A percentile compares a stretch with the other conserved stretches of the same genome.
Evolutionary conservation across 176 grass and related monocot genomes (phyloP).

Genomic region (Pontederia crassipes): DNA sequence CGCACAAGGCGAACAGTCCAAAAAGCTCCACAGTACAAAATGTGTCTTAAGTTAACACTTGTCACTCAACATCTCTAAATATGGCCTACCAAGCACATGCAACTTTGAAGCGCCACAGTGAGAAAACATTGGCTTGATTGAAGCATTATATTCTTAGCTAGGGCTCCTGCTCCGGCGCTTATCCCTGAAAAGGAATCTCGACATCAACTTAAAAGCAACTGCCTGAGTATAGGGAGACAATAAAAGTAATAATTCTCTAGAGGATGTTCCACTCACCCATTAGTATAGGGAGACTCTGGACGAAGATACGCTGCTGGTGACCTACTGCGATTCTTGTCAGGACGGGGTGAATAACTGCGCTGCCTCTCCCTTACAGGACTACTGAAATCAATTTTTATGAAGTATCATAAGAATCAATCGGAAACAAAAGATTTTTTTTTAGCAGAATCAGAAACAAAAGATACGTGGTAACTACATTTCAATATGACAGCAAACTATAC

Average conservation of each 20-base stretch:
- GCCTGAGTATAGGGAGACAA: too few species aligned
- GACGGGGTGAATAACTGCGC: conserved; percentile 13
- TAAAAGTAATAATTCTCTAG: too few species aligned
- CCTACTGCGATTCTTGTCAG: conserved; percentile 1
- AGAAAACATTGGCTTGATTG: too few species aligned
- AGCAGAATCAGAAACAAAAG: background rate
- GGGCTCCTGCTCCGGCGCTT: conserved; percentile 11
- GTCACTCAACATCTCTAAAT: too few species aligned
- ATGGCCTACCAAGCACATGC: too few species aligned
- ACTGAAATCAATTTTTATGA: background rate
- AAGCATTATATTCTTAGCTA: background rate
- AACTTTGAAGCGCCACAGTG: too few species aligned
- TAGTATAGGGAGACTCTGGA: conserved; percentile 3
- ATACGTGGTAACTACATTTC: background rate
- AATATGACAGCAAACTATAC: background rate
- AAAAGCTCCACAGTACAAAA: too few species aligned
- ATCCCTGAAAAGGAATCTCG: conserved; percentile 2
- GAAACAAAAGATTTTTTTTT: background rate
- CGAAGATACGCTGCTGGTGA: conserved; percentile 8
- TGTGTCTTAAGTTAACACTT: too few species aligned
- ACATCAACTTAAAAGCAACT: background rate
- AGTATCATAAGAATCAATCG: too few species aligned
- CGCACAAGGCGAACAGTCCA: too few species aligned
- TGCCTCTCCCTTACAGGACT: background rate
- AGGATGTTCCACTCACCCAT: background rate